These are phyloP conservation scores for Daedaleopsis nitida DNA, from an alignment of 768 basidiomycete genomes.

Conservation along the genomic window DNA sequence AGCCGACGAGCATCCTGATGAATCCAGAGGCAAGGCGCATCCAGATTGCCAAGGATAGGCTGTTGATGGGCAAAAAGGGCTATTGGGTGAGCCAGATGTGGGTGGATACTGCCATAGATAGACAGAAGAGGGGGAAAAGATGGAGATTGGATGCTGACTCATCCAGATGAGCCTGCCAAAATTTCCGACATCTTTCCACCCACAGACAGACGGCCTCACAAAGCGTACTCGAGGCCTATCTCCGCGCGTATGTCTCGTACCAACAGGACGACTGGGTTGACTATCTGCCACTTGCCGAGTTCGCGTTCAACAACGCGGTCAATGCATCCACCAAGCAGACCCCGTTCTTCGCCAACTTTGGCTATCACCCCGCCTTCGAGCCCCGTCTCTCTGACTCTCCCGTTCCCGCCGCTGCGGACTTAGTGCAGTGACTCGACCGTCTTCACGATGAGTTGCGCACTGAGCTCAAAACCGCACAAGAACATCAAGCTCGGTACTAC, in stretches of 20 bases:
- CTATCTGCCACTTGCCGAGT: constrained; percentile 43
- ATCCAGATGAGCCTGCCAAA: no score
- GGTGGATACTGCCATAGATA: no score
- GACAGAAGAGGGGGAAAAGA: no score
- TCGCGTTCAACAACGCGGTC: constrained; percentile 40
- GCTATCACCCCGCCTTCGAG: constrained; percentile 27
- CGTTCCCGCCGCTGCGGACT: constrained; percentile 35
- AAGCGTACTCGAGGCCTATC: constrained; percentile 41
- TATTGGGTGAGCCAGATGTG: no score
- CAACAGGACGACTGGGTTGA: constrained; percentile 48
- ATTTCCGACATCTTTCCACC: no score
- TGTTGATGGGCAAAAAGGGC: no score
- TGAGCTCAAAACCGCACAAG: constrained; percentile 34
- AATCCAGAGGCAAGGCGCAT: no score
- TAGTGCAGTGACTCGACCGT: constrained; percentile 29
- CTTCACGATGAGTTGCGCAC: constrained; percentile 39
- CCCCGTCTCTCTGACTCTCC: constrained; percentile 30
- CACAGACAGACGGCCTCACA: constrained; percentile 42
- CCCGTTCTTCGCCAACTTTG: constrained; percentile 11
- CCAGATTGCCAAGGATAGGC: no score
- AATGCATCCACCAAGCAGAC: constrained; percentile 33
- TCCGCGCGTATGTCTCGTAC: constrained; percentile 37
- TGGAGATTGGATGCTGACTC: no score
- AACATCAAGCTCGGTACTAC: constrained; percentile 31
- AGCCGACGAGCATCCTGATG: no score